phyloP scores from a whole-genome alignment of 2,329 filamentous ascomycete genomes.

The Colletotrichum cereale region DNA sequence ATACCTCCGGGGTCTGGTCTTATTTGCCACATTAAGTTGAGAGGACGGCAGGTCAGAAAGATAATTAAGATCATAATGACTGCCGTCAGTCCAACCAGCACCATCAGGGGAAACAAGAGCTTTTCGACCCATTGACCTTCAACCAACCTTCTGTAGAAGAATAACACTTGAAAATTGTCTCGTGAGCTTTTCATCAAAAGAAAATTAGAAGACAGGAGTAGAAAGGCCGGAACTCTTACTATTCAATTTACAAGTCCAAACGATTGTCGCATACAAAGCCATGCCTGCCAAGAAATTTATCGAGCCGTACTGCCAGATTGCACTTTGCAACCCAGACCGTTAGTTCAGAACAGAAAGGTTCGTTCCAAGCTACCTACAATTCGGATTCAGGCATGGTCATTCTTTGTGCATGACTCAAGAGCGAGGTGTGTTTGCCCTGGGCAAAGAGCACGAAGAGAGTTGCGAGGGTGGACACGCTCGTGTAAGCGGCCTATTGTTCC shows the following conservation, averaged over 20 bases:
- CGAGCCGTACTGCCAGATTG: slow-evolving; percentile 48
- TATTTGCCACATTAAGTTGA: slow-evolving; percentile 51
- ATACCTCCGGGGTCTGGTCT: slow-evolving; percentile 53
- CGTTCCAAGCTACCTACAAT: slow-evolving; percentile 8
- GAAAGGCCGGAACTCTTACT: slow-evolving; percentile 32
- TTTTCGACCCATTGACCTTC: slow-evolving; percentile 51
- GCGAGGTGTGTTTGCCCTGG: slow-evolving; percentile 47
- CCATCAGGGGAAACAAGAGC: slow-evolving; percentile 52
- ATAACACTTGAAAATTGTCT: slow-evolving; percentile 45
- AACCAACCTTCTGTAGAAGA: slow-evolving; percentile 54
- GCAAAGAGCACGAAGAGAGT: slow-evolving; percentile 46
- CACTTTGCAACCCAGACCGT: not conserved
- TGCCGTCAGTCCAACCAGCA: slow-evolving; percentile 45
- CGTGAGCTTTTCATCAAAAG: not conserved
- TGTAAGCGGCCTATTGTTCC: not conserved
- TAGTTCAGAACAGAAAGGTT: not conserved
- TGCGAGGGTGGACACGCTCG: slow-evolving; percentile 19
- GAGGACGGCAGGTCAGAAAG: slow-evolving; percentile 49
- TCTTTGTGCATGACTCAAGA: slow-evolving; percentile 48
- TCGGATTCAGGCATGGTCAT: slow-evolving; percentile 47
- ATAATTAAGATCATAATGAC: slow-evolving; percentile 46
- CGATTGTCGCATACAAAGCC: slow-evolving; percentile 49
- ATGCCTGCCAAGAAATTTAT: slow-evolving; percentile 52
- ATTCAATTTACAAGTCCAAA: slow-evolving; percentile 57
- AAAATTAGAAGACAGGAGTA: fast-evolving